Evolutionary conservation across 129 eudicot species (phyloP), one percentile per base, ranked within the genome.

Genomic region (Artemisia tridentata): DNA sequence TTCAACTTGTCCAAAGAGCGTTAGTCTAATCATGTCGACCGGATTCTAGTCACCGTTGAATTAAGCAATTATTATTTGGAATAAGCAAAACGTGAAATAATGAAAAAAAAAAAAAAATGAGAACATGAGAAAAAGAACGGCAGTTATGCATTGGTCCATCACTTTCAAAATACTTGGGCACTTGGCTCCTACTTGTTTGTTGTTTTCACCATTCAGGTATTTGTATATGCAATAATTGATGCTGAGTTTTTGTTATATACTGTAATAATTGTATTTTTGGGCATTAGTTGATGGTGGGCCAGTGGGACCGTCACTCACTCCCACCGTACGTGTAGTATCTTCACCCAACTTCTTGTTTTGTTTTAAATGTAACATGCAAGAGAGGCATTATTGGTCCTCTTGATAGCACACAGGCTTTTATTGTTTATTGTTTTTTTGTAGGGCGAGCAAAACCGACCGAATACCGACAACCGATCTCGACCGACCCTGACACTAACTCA

Each of bases 221-320:
- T n/a, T 51, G 4, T 69, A 4, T 27, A 16, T 52, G 3, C 63
- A 69, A 69, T 69, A 16, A 69, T 69, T 69, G 63, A 20, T 12
- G 51, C 1, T n/a, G 2, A 13, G 63, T 68, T 50, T 17, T 25
- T 11, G 5, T 5, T 48, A 20, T 49, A 50, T 25, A 25, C 29
- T 25, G 0, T 4, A 25, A 25, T 25, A 25, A 25, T 25, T 25
- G 29, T 25, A 25, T 3, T 29, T 52, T 29, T 52, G 29, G 25
- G 14, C 27, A 68, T n/a, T 27, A 10, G 4, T 51, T 0, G 19
- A 6, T 46, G 7, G 21, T 48, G 56, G 57, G 27, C 56, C 41
- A 23, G 71, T 23, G 54, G 69, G 69, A 29, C 54, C 7, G 54
- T 52, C 72, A 8, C 59, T 48, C 59, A 6, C 46, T 25, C 6